Percentiles rank a stretch among this genome's conserved stretches.
These are phyloP conservation scores for Saposhnikovia divaricata DNA, from an alignment of 129 eudicot species.

Conservation along the genomic window DNA sequence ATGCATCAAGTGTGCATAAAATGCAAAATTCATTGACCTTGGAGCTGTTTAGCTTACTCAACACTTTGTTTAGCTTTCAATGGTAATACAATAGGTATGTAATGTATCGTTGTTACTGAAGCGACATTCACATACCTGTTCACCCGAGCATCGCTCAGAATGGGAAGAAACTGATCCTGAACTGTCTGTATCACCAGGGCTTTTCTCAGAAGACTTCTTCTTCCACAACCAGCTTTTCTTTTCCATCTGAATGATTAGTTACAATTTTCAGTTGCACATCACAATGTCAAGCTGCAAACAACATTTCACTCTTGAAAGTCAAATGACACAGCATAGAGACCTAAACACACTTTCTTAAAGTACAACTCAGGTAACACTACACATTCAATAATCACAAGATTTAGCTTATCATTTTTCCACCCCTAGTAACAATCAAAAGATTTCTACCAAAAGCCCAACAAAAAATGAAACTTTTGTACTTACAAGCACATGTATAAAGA, in stretches of 20 bases:
- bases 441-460: not conserved
- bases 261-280: conserved; percentile 9
- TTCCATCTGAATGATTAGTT: conserved; percentile 37
- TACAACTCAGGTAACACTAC: not conserved
- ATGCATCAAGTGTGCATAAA: not conserved
- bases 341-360: not conserved
- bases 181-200: conserved; percentile 78
- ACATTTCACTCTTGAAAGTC: not conserved
- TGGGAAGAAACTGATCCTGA: conserved; percentile 75
- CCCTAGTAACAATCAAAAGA: conserved; percentile 16
- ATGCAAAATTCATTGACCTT: not conserved
- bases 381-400: conserved; percentile 3
- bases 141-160: conserved; percentile 81
- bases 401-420: conserved; percentile 18
- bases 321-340: not conserved
- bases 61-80: not conserved
- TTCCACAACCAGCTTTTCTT: conserved; percentile 90
- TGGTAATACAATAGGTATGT: not conserved
- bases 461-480: not conserved
- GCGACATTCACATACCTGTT: conserved; percentile 40
- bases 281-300: conserved; percentile 20
- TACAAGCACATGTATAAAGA: not conserved
- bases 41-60: not conserved
- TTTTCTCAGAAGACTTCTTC: conserved; percentile 61
- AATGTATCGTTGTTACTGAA: not conserved